Evolutionary conservation across 768 basidiomycete species (phyloP).

Genomic region (Tephrocybe sp.): DNA sequence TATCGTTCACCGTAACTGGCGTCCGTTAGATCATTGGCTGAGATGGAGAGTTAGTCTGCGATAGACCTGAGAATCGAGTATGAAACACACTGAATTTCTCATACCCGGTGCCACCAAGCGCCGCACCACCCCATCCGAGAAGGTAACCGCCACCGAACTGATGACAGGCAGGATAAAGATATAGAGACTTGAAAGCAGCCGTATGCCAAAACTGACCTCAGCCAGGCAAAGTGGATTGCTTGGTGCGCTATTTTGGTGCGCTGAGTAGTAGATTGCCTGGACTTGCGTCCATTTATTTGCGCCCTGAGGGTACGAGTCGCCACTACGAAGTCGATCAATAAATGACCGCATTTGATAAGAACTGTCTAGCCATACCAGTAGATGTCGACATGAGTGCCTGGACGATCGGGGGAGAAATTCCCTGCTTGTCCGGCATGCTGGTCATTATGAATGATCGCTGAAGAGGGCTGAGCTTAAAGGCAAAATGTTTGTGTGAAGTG

Average conservation of each 20-base stretch:
- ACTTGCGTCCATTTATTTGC: conserved; percentile 48
- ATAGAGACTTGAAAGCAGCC: not conserved
- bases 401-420: conserved; percentile 49
- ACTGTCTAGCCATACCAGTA: conserved; percentile 37
- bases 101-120: conserved; percentile 49
- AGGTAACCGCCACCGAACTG: conserved; percentile 53
- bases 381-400: conserved; percentile 46
- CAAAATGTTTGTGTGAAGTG: not conserved
- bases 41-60: not conserved
- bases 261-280: conserved; percentile 47
- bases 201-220: conserved; percentile 31
- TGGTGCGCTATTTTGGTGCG: conserved; percentile 41
- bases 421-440: conserved; percentile 47
- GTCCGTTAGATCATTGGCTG: conserved; percentile 41
- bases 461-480: not conserved
- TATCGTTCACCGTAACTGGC: conserved; percentile 37
- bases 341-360: not conserved
- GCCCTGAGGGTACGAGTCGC: conserved; percentile 54
- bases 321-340: conserved; percentile 27
- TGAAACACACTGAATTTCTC: conserved; percentile 43
- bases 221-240: conserved; percentile 51
- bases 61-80: not conserved
- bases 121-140: conserved; percentile 40
- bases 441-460: conserved; percentile 51
- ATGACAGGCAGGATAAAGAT: not conserved